phyloP scores from a whole-genome alignment of 139 green algal species.

The Spirogloea muscicola region DNA sequence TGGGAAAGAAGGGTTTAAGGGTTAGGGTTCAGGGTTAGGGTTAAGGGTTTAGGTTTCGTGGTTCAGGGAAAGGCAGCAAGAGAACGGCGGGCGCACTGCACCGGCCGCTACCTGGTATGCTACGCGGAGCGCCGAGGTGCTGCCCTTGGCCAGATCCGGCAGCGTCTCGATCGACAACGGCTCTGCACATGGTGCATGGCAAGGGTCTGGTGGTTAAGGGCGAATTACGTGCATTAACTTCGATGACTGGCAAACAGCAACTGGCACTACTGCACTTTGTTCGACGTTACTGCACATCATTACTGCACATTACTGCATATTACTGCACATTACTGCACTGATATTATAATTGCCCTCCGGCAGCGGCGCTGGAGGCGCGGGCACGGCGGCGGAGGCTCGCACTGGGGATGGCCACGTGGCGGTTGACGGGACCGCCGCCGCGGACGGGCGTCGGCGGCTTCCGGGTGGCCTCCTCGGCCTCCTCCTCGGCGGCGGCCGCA shows the following conservation, averaged over 20 bases:
- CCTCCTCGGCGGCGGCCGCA: not conserved
- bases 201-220: too few species aligned
- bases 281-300: too few species aligned
- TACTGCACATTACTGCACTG: too few species aligned
- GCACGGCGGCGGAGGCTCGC: too few species aligned
- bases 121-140: not conserved
- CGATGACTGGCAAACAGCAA: too few species aligned
- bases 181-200: not conserved
- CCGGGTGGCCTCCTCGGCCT: not conserved
- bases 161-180: not conserved
- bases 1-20: not conserved
- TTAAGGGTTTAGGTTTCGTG: not conserved
- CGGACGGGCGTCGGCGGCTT: not conserved
- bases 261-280: too few species aligned
- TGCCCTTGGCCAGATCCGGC: not conserved
- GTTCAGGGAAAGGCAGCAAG: too few species aligned
- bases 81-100: not conserved
- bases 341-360: too few species aligned
- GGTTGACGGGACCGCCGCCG: not conserved
- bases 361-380: too few species aligned
- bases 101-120: slow-evolving; percentile 19
- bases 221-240: too few species aligned
- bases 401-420: not conserved
- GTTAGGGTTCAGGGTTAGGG: not conserved
- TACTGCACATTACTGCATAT: too few species aligned